Evolutionary conservation across 139 green algal species (phyloP), one percentile per base, ranked within the genome.

Genomic region (Astrephomene gubernaculifera): DNA sequence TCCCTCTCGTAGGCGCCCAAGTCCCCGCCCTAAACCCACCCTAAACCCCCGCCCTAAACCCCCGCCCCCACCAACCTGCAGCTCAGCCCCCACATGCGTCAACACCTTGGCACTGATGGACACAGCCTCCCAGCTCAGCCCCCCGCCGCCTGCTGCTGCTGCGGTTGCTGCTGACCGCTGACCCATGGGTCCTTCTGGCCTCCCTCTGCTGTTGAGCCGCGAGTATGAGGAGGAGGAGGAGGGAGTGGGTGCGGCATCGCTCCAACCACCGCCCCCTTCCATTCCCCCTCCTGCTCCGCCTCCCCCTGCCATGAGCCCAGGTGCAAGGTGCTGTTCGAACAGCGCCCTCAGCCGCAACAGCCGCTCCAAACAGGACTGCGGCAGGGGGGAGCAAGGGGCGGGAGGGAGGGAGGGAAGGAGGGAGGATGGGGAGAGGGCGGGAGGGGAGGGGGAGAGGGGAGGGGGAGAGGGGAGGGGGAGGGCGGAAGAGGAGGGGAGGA

Each of bases 291-390:
- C 41, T 24, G 29, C 22, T 6, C 1, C 38, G 5, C 19, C 39
- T n/a, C 10, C 70, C 69, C 0, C 43, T 29, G 0, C 43, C 25
- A 39, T 61, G 0, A 63, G 45, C 21, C 90, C 90, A 36, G 70
- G 80, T 4, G 64, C 67, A 2, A 88, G 43, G 19, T 91, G 87
- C 75, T 92, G 89, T 14, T 68, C 44, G 6, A 88, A 78, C 12
- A 94, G 87, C 54, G 52, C 68, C 4, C 84, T 79, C 87, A 94
- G 49, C 27, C 49, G 61, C 53, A 92, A 68, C 72, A 93, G 72
- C 75, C 87, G 81, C 22, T 44, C 63, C 17, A 92, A 65, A 69
- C 87, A 92, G 31, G 85, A 64, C 53, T 75, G 63, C 10, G n/a
- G n/a, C n/a, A n/a, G n/a, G n/a, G n/a, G n/a, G n/a, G n/a, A n/a